A percentile compares a stretch with the other conserved stretches of the same genome.
Conservation (phyloP, 202 grass and related monocot species). For the Bolboschoenoplectus hybrid region DNA sequence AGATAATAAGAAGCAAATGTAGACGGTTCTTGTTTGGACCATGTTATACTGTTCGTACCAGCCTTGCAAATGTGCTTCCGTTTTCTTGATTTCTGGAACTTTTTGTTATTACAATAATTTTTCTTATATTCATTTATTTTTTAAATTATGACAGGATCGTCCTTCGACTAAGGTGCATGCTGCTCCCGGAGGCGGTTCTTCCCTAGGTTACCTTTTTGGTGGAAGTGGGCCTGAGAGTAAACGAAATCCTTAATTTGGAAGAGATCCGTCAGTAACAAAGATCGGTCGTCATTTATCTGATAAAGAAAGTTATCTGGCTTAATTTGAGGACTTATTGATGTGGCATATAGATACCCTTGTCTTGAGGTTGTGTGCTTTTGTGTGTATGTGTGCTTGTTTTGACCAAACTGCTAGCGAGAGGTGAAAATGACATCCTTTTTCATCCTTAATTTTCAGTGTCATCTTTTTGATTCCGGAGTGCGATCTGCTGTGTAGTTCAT, state of each 20-base stretch:
- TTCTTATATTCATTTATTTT: background rate
- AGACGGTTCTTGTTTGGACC: background rate
- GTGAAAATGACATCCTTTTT: conserved; percentile 16
- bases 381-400: background rate
- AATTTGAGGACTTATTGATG: conserved; percentile 16
- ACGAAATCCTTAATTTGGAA: conserved; percentile 9
- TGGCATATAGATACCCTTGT: conserved; percentile 24
- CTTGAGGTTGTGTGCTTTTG: conserved; percentile 16
- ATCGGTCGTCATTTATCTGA: conserved; percentile 22
- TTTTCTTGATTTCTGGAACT: background rate
- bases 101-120: background rate
- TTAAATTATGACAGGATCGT: conserved; percentile 47
- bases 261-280: background rate
- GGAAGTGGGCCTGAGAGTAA: conserved; percentile 34
- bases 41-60: background rate
- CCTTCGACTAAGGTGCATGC: conserved; percentile 74
- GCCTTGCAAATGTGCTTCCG: background rate
- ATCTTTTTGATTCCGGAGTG: conserved; percentile 32
- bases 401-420: conserved; percentile 14
- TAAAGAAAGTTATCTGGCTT: conserved; percentile 11
- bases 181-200: conserved; percentile 57
- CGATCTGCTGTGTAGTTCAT: conserved; percentile 17
- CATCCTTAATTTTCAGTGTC: conserved; percentile 11
- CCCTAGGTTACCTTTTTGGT: conserved; percentile 60
- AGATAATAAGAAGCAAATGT: conserved; percentile 11